phyloP scores from a whole-genome alignment of 75 land plant species.

The Chamaecyparis obtusa region DNA sequence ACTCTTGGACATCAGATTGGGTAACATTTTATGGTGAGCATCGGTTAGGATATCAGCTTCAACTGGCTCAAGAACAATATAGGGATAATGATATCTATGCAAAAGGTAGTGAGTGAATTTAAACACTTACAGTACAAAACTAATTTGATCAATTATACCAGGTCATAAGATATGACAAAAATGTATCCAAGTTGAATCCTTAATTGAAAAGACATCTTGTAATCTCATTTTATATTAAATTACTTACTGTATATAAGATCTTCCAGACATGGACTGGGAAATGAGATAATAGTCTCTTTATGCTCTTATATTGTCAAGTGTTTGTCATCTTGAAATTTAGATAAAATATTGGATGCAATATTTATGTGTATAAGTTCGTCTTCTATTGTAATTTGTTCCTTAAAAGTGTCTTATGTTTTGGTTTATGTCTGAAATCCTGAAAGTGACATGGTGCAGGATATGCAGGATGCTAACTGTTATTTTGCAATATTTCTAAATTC shows the following conservation, averaged over 20 bases:
- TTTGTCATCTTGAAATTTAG: not conserved
- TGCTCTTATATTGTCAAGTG: not conserved
- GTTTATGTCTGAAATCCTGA: not conserved
- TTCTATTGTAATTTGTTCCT: not conserved
- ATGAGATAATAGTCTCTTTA: not conserved
- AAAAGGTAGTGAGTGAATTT: slow-evolving; percentile 53
- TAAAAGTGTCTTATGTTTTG: not conserved
- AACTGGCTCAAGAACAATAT: slow-evolving; percentile 61
- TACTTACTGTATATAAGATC: not conserved
- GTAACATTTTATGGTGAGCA: slow-evolving; percentile 82
- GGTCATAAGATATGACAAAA: not conserved
- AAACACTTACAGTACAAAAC: not conserved
- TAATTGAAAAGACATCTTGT: not conserved
- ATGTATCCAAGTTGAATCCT: not conserved
- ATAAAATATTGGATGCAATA: not conserved
- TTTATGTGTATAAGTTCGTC: not conserved
- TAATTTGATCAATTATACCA: not conserved
- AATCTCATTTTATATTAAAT: not conserved
- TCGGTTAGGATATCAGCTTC: slow-evolving; percentile 84
- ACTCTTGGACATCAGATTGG: slow-evolving; percentile 95
- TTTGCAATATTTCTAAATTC: no score
- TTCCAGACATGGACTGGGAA: not conserved
- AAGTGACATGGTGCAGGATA: not conserved
- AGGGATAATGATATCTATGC: slow-evolving; percentile 71
- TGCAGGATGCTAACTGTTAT: not conserved